phyloP scores from a whole-genome alignment of 768 basidiomycete genomes.

The Kwoniella mangroviensis region DNA sequence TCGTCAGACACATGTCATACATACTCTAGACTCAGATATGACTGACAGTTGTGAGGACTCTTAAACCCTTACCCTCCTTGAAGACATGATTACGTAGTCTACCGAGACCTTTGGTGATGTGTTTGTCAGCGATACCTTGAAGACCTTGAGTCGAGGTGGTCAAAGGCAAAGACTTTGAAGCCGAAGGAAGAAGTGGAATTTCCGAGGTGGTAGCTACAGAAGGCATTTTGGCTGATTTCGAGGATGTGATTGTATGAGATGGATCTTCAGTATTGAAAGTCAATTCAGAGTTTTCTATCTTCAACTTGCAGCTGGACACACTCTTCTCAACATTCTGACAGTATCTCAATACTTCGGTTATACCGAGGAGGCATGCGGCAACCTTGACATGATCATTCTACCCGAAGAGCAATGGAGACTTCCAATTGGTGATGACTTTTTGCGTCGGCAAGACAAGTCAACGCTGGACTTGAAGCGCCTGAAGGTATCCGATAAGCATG shows the following conservation, averaged over 20 bases:
- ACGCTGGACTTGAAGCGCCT: too few relatives aligned
- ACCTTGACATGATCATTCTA: too few relatives aligned
- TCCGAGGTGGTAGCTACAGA: conserved; percentile 14
- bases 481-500: too few relatives aligned
- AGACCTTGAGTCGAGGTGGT: conserved; percentile 40
- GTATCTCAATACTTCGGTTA: too few relatives aligned
- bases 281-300: too few relatives aligned
- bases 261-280: neutral
- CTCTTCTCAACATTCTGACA: too few relatives aligned
- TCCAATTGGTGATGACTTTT: too few relatives aligned
- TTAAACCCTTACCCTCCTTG: conserved; percentile 64
- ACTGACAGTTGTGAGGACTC: conserved; percentile 61
- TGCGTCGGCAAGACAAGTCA: too few relatives aligned
- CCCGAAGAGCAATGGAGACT: too few relatives aligned
- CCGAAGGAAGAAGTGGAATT: conserved; percentile 29
- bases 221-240: conserved; percentile 26
- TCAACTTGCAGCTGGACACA: too few relatives aligned
- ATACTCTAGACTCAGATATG: too few relatives aligned
- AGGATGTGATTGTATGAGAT: neutral
- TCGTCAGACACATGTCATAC: neutral
- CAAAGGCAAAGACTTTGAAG: conserved; percentile 24
- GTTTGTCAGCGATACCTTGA: conserved; percentile 47
- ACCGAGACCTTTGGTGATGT: conserved; percentile 57
- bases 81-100: conserved; percentile 57
- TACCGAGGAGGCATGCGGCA: too few relatives aligned